phyloP scores from a whole-genome alignment of 805 yeast genomes.

The Pichia gijzeniarum region DNA sequence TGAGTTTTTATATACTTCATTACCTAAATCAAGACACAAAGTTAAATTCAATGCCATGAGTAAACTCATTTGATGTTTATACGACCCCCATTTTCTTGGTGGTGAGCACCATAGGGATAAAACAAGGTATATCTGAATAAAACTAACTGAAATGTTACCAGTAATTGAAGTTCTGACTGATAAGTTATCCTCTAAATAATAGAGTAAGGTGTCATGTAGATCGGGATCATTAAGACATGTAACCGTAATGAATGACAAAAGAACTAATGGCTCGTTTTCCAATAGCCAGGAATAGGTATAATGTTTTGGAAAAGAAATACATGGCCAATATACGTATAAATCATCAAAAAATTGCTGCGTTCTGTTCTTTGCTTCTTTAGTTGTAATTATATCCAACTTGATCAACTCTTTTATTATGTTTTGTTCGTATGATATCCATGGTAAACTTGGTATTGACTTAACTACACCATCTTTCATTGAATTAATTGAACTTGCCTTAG shows the following conservation, averaged over 20 bases:
- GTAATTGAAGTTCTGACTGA: slow-evolving; percentile 40
- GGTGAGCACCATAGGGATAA: slow-evolving; percentile 50
- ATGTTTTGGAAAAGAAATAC: slow-evolving; percentile 35
- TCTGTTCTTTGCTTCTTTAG: slow-evolving; percentile 32
- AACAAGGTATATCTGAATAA: slow-evolving; percentile 38
- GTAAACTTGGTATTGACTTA: slow-evolving; percentile 28
- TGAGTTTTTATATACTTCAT: slow-evolving; percentile 27
- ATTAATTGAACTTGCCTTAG: slow-evolving; percentile 29
- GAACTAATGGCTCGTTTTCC: slow-evolving; percentile 37
- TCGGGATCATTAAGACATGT: slow-evolving; percentile 42
- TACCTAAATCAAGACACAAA: slow-evolving; percentile 44
- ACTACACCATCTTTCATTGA: slow-evolving; percentile 34
- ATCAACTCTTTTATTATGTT: slow-evolving; percentile 36
- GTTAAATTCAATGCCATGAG: slow-evolving; percentile 39
- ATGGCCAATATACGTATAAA: slow-evolving; percentile 43
- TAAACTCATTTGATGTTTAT: slow-evolving; percentile 44
- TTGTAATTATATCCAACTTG: slow-evolving; percentile 29
- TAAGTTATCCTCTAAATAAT: slow-evolving; percentile 40
- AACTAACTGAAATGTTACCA: slow-evolving; percentile 36
- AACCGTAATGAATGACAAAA: slow-evolving; percentile 39
- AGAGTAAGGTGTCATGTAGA: slow-evolving; percentile 36
- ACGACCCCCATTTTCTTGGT: slow-evolving; percentile 45
- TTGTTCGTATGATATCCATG: slow-evolving; percentile 31
- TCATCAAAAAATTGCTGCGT: slow-evolving; percentile 32
- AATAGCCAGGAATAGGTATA: slow-evolving; percentile 36